phyloP scores from a whole-genome alignment of 2,329 filamentous ascomycete genomes.

The Dactylellina sp. region DNA sequence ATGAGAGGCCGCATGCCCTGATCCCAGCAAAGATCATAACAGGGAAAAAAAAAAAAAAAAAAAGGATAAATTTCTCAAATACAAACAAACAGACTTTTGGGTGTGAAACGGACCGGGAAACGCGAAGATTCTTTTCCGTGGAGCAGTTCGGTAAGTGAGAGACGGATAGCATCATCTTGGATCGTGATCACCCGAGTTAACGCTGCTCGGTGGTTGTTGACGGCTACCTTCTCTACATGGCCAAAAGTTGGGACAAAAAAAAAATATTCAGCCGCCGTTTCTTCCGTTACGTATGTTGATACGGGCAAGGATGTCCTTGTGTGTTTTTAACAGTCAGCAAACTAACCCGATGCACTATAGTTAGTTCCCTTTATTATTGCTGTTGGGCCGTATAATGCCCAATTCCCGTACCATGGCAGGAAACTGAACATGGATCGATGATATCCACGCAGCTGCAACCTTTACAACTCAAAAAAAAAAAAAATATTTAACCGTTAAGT shows the following conservation, averaged over 20 bases:
- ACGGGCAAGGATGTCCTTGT: slow-evolving; percentile 46
- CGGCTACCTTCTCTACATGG: slow-evolving; percentile 51
- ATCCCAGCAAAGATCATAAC: slow-evolving; percentile 48
- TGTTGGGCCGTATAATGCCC: slow-evolving; percentile 23
- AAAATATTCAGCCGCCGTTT: slow-evolving; percentile 45
- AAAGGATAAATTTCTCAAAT: slow-evolving; percentile 51
- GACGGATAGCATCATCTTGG: background rate
- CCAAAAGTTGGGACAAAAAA: slow-evolving; percentile 51
- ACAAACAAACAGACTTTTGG: slow-evolving; percentile 8
- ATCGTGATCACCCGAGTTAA: slow-evolving; percentile 33
- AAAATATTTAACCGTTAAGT: slow-evolving; percentile 19
- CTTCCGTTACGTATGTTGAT: slow-evolving; percentile 40
- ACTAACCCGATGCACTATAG: slow-evolving; percentile 18
- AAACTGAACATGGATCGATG: slow-evolving; percentile 25
- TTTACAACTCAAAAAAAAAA: slow-evolving; percentile 48
- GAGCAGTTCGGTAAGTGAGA: too few relatives aligned
- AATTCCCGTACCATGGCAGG: slow-evolving; percentile 43
- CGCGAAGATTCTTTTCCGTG: slow-evolving; percentile 13
- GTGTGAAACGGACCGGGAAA: slow-evolving; percentile 24
- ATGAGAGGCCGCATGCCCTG: slow-evolving; percentile 34
- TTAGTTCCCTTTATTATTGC: slow-evolving; percentile 2
- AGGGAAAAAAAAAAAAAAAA: too few relatives aligned
- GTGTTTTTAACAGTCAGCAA: slow-evolving; percentile 19
- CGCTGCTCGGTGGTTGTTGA: slow-evolving; percentile 35
- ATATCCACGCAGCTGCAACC: slow-evolving; percentile 22